Evolutionary conservation across 495 filamentous ascomycete genomes (phyloP), one percentile per base, ranked within the genome.

Genomic region (Penicillium bialowiezense): DNA sequence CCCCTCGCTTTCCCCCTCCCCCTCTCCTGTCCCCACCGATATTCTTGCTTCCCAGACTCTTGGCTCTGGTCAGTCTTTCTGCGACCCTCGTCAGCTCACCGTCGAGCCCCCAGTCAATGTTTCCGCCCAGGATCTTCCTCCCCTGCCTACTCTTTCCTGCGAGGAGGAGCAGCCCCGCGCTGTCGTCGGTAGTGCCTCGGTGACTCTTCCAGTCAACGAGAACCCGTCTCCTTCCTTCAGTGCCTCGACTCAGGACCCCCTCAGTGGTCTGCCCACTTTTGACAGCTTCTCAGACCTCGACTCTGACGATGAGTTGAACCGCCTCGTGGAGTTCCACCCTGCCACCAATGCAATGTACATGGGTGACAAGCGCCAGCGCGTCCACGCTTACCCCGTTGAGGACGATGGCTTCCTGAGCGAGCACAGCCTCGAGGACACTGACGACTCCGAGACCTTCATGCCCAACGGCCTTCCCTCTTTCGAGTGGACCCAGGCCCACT

Each of bases 211-310:
- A 38, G 66, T 77, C 33, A 72, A 75, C 32, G 68, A 71, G 58
- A 77, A 78, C 56, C 62, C 73, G 3, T 67, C 74, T 36, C 66
- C 74, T 13, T 65, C 74, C 3, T 75, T 74, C 54, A 67, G 68
- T 36, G 80, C 69, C 56, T 75, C 71, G 20, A 68, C 71, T 18
- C 71, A 72, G 45, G 67, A 78, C 18, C 65, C 77, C 24, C 71
- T 81, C 54, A 77, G 77, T 72, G 80, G 78, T n/a, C 76, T 92
- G 21, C 85, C 86, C 2, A 74, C 73, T 29, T 92, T 97, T 51
- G 88, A 95, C 59, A 87, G 89, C 51, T 80, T 95, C 49, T 92
- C 90, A 17, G 92, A 96, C 56, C 80, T 96, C 41, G 93, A 96
- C 67, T 92, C 88, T 0, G 92, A 96, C 29, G 90, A 93, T 75